Base-by-base conservation (phyloP, 352 stramenopile species). In the Pythium brassicae region DNA sequence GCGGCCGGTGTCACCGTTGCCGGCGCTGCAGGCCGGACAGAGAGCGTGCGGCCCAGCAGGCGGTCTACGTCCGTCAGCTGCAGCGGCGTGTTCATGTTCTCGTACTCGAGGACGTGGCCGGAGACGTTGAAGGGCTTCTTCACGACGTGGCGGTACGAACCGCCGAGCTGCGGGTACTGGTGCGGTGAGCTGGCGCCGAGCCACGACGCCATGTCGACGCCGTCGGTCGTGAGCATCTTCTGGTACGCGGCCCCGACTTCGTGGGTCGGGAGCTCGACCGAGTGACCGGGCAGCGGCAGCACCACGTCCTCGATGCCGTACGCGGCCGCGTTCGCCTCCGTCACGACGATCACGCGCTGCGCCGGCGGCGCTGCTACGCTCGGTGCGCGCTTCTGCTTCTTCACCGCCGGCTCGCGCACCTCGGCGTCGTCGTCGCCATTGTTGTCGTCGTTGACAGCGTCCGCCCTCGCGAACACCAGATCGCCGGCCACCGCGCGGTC, bases 261-360 rank as follows among this genome's bases (percentile, higher is more conserved):
- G 52, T 98, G 97, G 1, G 64, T 66, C 6, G 94, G 94, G 59
- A 95, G 92, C n/a, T 65, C 53, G 25, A 97, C 67, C 40, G 88
- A 83, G 48, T 88, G 90, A 12, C 96, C 96, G 9, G 96, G 89
- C 26, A 99, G 71, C 17, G 96, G 95, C 39, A 98, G 63, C 48
- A 99, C 90, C 34, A 99, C 86, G 63, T 99, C 95, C 5, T 88
- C 72, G 27, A 98, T 91, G 20, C 65, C 76, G 69, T 97, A 98
- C 35, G 87, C 53, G 29, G 71, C 61, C 29, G 97, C 66, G 44
- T 97, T 96, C 25, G 88, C 78, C 61, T 90, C 74, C 0, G 86
- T 96, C 4, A 98, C 59, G 11, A 87, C 59, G 32, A 85, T 50
- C 19, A 92, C 68, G 29, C 70, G 53, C 19, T 42, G 54, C 19